These are phyloP conservation scores for Inga oerstediana DNA, from an alignment of 306 rosid genomes.

Conservation along the genomic window DNA sequence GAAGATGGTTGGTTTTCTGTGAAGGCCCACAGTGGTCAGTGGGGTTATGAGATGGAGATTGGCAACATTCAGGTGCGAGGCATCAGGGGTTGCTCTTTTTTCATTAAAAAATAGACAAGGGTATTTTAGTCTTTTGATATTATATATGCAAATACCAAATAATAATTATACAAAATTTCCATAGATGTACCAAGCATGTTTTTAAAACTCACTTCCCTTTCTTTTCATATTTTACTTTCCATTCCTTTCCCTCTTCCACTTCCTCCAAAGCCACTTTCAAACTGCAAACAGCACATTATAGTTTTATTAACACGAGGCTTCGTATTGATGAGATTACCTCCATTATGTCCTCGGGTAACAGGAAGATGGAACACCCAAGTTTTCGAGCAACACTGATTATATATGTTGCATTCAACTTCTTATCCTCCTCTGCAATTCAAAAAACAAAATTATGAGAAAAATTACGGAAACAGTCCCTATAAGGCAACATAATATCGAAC, in stretches of 20 bases:
- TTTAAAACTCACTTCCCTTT: not conserved
- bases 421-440: slow-evolving; percentile 84
- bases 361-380: slow-evolving; percentile 97
- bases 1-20: too few species aligned
- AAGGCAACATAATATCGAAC: slow-evolving; percentile 21
- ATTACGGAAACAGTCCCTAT: slow-evolving; percentile 8
- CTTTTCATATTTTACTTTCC: too few species aligned
- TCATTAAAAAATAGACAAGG: not conserved
- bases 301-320: slow-evolving; percentile 17
- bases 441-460: slow-evolving; percentile 21
- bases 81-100: not conserved
- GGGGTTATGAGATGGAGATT: too few species aligned
- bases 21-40: too few species aligned
- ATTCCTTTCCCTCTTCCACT: too few species aligned
- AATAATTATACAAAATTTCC: not conserved
- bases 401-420: slow-evolving; percentile 94
- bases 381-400: slow-evolving; percentile 97
- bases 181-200: not conserved
- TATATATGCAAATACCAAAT: too few species aligned
- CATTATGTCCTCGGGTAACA: slow-evolving; percentile 95
- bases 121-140: not conserved
- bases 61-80: not conserved
- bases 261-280: not conserved
- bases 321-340: slow-evolving; percentile 53
- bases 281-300: not conserved